These are phyloP conservation scores for Epichloe baconii DNA, from an alignment of 2,329 filamentous ascomycete species.

Conservation along the genomic window DNA sequence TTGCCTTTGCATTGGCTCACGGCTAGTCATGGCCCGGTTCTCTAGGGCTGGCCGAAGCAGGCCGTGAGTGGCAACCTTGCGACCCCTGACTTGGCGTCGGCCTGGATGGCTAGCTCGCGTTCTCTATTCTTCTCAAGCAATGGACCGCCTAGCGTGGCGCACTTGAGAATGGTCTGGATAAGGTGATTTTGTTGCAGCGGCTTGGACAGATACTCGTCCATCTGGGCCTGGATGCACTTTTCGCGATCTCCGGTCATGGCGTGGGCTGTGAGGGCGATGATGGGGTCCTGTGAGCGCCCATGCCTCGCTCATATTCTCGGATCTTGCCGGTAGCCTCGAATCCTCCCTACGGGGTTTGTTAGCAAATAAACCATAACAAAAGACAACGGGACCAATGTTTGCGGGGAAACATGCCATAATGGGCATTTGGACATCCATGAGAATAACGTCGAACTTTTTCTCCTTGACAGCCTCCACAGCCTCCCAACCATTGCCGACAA, in stretches of 20 bases:
- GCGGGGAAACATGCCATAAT: conserved; percentile 55
- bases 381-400: neutral
- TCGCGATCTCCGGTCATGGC: conserved; percentile 98
- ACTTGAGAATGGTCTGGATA: conserved; percentile 95
- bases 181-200: conserved; percentile 93
- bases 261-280: conserved; percentile 93
- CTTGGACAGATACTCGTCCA: conserved; percentile 98
- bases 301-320: conserved; percentile 78
- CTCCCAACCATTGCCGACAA: conserved; percentile 89
- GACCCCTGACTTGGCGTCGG: conserved; percentile 32
- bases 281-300: conserved; percentile 71
- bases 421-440: conserved; percentile 99
- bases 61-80: conserved; percentile 23
- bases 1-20: conserved; percentile 40
- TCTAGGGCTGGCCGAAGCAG: conserved; percentile 32
- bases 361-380: neutral
- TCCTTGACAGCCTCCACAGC: conserved; percentile 86
- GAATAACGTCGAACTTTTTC: conserved; percentile 87
- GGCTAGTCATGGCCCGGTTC: conserved; percentile 55
- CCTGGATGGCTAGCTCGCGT: conserved; percentile 39
- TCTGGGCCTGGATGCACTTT: conserved; percentile 95
- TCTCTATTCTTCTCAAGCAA: conserved; percentile 65
- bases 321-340: conserved; percentile 97
- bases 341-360: conserved; percentile 54
- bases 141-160: conserved; percentile 77